Base-by-base conservation (phyloP, 2,329 filamentous ascomycete genomes). In the Microcera coccophila region DNA sequence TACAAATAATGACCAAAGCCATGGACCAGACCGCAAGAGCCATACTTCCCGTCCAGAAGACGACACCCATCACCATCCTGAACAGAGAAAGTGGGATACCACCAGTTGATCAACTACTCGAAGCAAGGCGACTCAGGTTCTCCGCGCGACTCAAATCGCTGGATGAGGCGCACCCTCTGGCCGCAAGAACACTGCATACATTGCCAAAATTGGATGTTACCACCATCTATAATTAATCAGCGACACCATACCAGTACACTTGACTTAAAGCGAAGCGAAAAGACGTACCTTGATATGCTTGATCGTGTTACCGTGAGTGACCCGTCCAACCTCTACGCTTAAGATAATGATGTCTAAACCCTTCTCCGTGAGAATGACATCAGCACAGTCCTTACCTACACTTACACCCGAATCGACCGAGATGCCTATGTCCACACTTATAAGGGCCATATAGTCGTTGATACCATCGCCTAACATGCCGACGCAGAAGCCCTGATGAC, bases 381-480 rank as follows among this genome's bases (percentile, higher is more conserved):
- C 58, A 3, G 59, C 58, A n/a, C 55, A 58, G 41, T 61, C 59
- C 34, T 61, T 62, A 32, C 57, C 58, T 1, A 56, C 57, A 11
- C 53, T 52, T 4, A 55, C 54, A 8, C 57, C 58, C n/a, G 57
- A 60, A 35, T 62, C 55, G 5, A 61, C 59, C 14, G 59, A 62
- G 29, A 62, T 60, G 15, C 59, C 58, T 1, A 60, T 58, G 17
- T 62, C 58, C 7, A 55, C 49, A 16, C 43, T 48, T 2, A 55
- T 47, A 36, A 61, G 51, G 4, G 59, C 59, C 14, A 61, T 50
- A 43, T 57, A 60, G 44, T 61, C 59, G 36, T 61, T 61, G 48
- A 61, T 55, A 17, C 59, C 59, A 34, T 61, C 59, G 4, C 59
- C 59, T 14, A 60, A 46, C 57, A 62, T 62, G 4, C 59, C 58